phyloP scores from a whole-genome alignment of 768 basidiomycete species.

The Suillus luteus region DNA sequence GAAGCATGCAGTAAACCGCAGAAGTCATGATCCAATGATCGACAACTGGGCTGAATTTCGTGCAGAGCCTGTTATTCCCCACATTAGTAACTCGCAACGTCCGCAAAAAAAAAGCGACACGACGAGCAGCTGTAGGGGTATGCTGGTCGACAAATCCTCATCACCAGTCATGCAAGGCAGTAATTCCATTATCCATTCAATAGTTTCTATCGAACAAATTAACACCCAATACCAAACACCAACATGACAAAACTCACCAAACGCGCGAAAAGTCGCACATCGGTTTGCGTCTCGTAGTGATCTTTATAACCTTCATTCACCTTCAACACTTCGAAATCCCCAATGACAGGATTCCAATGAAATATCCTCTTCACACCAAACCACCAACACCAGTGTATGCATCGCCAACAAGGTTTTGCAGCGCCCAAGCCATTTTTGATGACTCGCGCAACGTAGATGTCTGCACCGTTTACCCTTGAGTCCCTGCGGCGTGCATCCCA shows the following conservation, averaged over 20 bases:
- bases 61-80: neutral
- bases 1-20: constrained; percentile 6
- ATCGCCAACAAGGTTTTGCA: constrained; percentile 57
- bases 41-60: constrained; percentile 4
- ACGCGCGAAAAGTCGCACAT: constrained; percentile 43
- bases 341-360: constrained; percentile 46
- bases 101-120: constrained; percentile 1
- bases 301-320: constrained; percentile 42
- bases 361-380: constrained; percentile 59
- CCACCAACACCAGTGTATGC: constrained; percentile 59
- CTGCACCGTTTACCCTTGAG: constrained; percentile 50
- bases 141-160: neutral
- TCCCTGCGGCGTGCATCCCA: constrained; percentile 41
- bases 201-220: neutral
- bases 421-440: constrained; percentile 52
- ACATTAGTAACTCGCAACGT: constrained; percentile 2
- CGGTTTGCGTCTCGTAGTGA: constrained; percentile 49
- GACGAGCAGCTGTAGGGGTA: constrained; percentile 10
- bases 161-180: neutral
- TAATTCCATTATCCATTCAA: constrained; percentile 6
- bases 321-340: constrained; percentile 46
- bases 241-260: constrained; percentile 36
- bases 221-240: neutral
- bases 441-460: constrained; percentile 54
- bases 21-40: neutral